Conservation (phyloP, 2,329 filamentous ascomycete genomes). For the Fusarium anguioides region DNA sequence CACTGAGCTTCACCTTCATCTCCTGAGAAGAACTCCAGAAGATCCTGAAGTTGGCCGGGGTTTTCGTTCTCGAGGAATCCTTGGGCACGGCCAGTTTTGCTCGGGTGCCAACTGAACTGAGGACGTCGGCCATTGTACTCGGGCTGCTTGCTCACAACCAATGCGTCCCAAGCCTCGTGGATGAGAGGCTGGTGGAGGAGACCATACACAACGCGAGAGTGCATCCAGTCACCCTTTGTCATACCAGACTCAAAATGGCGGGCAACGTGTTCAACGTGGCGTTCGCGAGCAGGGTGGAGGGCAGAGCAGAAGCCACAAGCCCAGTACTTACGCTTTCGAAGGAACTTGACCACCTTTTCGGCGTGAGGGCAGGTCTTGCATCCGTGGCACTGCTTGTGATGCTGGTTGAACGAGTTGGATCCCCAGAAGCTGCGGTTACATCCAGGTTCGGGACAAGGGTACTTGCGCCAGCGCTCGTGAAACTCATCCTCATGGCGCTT, state of each 20-base stretch:
- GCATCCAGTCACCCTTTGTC: constrained; percentile 74
- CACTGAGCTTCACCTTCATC: constrained; percentile 66
- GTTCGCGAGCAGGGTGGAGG: constrained; percentile 71
- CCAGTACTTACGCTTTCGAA: constrained; percentile 73
- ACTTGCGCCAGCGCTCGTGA: constrained; percentile 75
- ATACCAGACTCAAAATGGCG: constrained; percentile 73
- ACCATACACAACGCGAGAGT: constrained; percentile 74
- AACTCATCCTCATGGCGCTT: constrained; percentile 77
- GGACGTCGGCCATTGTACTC: constrained; percentile 66
- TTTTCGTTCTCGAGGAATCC: constrained; percentile 71
- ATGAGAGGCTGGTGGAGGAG: constrained; percentile 74
- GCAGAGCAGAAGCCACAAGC: constrained; percentile 76
- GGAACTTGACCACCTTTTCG: constrained; percentile 71
- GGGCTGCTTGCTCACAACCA: constrained; percentile 64
- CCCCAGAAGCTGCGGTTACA: constrained; percentile 77
- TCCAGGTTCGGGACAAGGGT: constrained; percentile 70
- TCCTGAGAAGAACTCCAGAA: constrained; percentile 72
- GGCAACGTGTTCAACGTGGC: constrained; percentile 75
- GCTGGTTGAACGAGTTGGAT: constrained; percentile 75
- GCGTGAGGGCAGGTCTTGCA: constrained; percentile 74
- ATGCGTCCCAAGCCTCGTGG: constrained; percentile 69
- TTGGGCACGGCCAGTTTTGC: constrained; percentile 66
- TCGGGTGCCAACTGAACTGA: constrained; percentile 71
- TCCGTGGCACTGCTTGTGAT: constrained; percentile 73
- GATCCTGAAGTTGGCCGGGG: constrained; percentile 71